phyloP scores from a whole-genome alignment of 2,329 filamentous ascomycete species.

The Neonectria faginata region DNA sequence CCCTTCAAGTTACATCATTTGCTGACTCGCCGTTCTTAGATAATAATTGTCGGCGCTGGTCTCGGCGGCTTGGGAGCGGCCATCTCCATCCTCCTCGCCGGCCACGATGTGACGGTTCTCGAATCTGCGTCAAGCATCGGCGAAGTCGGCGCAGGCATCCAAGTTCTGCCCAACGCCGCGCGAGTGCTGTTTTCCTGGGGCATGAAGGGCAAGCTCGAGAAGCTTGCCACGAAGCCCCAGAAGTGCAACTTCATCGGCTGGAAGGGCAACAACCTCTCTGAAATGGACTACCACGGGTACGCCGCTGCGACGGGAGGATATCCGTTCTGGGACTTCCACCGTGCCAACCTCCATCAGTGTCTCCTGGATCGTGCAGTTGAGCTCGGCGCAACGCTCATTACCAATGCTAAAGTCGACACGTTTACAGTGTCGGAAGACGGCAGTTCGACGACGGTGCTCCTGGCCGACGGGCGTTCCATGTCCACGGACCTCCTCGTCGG shows the following conservation, averaged over 20 bases:
- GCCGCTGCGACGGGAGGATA: constrained; percentile 34
- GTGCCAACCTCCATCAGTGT: constrained; percentile 60
- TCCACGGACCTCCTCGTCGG: constrained; percentile 59
- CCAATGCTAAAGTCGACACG: constrained; percentile 29
- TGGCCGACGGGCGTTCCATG: constrained; percentile 50
- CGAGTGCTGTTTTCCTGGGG: constrained; percentile 42
- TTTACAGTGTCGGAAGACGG: constrained; percentile 27
- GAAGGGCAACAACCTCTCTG: constrained; percentile 41
- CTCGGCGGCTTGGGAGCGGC: constrained; percentile 44
- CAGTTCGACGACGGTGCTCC: constrained; percentile 30
- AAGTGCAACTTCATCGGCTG: constrained; percentile 45
- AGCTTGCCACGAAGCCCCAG: constrained; percentile 38
- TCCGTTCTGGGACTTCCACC: constrained; percentile 62
- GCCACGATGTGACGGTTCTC: constrained; percentile 43
- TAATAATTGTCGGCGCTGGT: constrained; percentile 43
- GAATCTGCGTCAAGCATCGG: constrained; percentile 40
- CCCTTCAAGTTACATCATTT: not conserved
- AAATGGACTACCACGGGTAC: constrained; percentile 42
- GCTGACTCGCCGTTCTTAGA: constrained; percentile 15
- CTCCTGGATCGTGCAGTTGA: constrained; percentile 54
- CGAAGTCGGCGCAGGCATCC: constrained; percentile 46
- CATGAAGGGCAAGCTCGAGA: constrained; percentile 32
- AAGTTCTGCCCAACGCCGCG: constrained; percentile 43
- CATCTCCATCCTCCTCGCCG: constrained; percentile 40
- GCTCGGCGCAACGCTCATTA: constrained; percentile 54